These are phyloP conservation scores for Solanum medicagineum DNA, from an alignment of 257 asterid genomes.

Conservation along the genomic window DNA sequence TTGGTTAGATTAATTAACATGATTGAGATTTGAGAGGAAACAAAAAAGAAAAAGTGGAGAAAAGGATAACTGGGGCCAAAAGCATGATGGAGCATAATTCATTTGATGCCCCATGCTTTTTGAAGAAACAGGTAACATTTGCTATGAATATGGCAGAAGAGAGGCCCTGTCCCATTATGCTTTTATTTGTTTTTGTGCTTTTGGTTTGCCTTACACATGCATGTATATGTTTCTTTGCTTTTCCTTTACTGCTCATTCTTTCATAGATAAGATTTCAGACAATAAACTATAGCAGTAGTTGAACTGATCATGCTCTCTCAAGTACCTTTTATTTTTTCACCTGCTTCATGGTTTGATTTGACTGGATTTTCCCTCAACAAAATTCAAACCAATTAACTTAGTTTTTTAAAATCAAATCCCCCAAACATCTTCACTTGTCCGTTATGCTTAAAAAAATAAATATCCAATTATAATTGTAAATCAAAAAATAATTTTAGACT, in stretches of 20 bases:
- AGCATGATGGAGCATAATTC: neutral
- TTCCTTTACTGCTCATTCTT: neutral
- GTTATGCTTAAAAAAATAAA: no score
- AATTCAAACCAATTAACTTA: neutral
- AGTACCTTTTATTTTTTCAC: neutral
- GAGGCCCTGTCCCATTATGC: neutral
- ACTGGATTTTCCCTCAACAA: neutral
- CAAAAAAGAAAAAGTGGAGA: neutral
- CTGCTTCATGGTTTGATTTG: neutral
- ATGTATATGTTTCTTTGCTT: neutral
- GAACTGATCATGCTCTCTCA: neutral
- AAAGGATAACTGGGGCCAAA: neutral
- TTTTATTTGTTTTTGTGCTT: neutral
- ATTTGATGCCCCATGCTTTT: neutral
- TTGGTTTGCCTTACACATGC: neutral
- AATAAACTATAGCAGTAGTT: neutral
- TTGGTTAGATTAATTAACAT: neutral
- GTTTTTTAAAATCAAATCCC: neutral
- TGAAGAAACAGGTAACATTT: slow-evolving; percentile 18
- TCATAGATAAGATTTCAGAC: neutral
- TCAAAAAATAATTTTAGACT: no score
- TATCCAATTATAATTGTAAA: no score
- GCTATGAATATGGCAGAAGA: slow-evolving; percentile 1
- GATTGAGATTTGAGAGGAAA: neutral
- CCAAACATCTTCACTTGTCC: no score